Base-by-base conservation (phyloP, 2,329 filamentous ascomycete species). In the Claviceps sp. region DNA sequence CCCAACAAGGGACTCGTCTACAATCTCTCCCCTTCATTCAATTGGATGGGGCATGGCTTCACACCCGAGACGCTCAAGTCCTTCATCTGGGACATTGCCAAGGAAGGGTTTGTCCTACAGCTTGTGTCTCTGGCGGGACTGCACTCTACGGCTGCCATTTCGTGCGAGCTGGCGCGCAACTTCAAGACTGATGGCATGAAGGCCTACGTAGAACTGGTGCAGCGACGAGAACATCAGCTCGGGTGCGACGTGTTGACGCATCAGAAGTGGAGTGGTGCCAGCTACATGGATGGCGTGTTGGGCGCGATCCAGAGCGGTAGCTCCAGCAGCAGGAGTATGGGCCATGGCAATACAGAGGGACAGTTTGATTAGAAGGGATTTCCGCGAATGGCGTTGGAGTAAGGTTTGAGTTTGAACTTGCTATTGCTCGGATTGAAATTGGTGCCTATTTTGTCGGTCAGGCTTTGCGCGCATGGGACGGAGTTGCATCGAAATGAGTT, bases 31-130 rank as follows among this genome's bases (percentile, higher is more conserved):
- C 93, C 93, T 1, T 95, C 88, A 8, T 98, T 98, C 78, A 97
- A 98, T 75, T 98, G 93, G 93, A 93, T 94, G 81, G 82, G 82
- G 11, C 90, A 97, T 65, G 93, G 91, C 34, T 98, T 97, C 70
- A 84, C 79, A 3, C 82, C 89, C 56, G 82, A 81, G 55, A 84
- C 85, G 5, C 77, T 98, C 51, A 88, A 86, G 71, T 88, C 80
- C 5, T 98, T 98, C 67, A 86, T 98, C 60, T 97, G 91, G 91
- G 91, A 97, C 66, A 81, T 98, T 57, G 93, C 90, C 8, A 82
- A 83, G 64, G 86, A 96, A 61, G 91, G 91, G 54, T 91, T 83
- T 64, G 80, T 81, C 9, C 68, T 85, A 60, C 82, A 85, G 70
- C 73, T 85, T 29, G 78, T 85, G 54, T 83, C 79, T 16, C 71